Percentiles rank a stretch among this genome's conserved stretches.
Evolutionary conservation across 495 filamentous ascomycete species (phyloP).

Genomic region (Entonaema liquescens): DNA sequence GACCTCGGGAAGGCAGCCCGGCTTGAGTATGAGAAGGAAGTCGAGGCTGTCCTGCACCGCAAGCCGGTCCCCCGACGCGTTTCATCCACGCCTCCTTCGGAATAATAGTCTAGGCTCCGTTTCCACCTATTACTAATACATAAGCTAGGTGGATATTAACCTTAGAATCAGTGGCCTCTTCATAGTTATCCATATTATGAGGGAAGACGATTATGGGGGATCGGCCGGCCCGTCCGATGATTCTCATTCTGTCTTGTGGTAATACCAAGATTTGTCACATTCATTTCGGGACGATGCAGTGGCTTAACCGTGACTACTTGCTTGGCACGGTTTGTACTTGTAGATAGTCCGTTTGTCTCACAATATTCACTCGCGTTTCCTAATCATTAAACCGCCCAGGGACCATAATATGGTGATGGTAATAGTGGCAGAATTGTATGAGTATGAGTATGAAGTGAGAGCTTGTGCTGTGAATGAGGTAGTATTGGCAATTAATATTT

Average conservation of each 20-base stretch:
- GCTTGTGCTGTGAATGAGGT: not conserved
- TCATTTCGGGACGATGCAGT: conserved; percentile 4
- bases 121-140: not conserved
- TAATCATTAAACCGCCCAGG: not conserved
- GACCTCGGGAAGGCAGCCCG: conserved; percentile 29
- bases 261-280: conserved; percentile 12
- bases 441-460: not conserved
- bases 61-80: not conserved
- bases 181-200: not conserved
- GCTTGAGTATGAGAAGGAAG: conserved; percentile 38
- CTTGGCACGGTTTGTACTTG: conserved; percentile 25
- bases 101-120: not conserved
- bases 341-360: conserved; percentile 12
- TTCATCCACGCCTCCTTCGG: not conserved
- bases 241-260: conserved; percentile 4
- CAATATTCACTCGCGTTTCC: conserved; percentile 11
- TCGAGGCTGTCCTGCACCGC: conserved; percentile 12
- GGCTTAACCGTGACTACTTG: conserved; percentile 1
- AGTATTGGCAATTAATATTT: not conserved
- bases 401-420: not conserved
- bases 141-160: not conserved
- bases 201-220: not conserved
- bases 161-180: conserved; percentile 1
- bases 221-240: conserved; percentile 6
- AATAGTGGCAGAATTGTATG: not conserved